Evolutionary conservation across 1,139 yeast genomes (phyloP), one percentile per base, ranked within the genome.

Genomic region (Debaryomycetaceae sp.): DNA sequence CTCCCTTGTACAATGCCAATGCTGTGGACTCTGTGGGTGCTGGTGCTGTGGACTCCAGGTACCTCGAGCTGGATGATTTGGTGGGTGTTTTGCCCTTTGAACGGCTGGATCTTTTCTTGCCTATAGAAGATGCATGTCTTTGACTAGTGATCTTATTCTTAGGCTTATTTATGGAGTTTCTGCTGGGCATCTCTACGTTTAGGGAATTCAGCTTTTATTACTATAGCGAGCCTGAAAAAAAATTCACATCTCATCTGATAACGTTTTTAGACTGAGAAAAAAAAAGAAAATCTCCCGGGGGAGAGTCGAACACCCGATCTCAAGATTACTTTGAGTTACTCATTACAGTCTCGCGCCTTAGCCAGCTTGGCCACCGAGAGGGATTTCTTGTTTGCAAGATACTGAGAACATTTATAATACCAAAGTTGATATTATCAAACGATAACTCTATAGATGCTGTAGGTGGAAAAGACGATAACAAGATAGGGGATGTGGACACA

Each of bases 281-380:
- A 24, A 60, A 80, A 72, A 68, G 63, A 57, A 65, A 63, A 52
- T 82, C 87, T 81, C 87, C 82, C 77, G 85, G 83, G 86, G 83
- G 87, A 76, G 87, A 81, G 80, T 82, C 86, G 87, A 82, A 82
- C 87, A 76, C 87, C 84, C 86, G 87, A 80, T 81, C 85, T 80
- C 84, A 80, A 81, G 87, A 81, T 82, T 58, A 70, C 83, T 68
- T 59, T 66, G 66, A 60, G 62, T 50, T 50, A 54, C 61, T 72
- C 69, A 72, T 81, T 81, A 81, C 87, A 81, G 87, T 80, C 87
- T 81, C 82, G 83, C 85, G 85, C 85, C 83, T 80, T 81, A 80
- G 76, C 86, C 85, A 81, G 79, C 86, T 81, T 78, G 83, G 86
- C 86, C 80, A 81, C 82, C 84, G 75, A 70, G 85, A 81, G 86